Evolutionary conservation across 768 basidiomycete genomes (phyloP).

Genomic region (Agaricus sinodeliciosus): DNA sequence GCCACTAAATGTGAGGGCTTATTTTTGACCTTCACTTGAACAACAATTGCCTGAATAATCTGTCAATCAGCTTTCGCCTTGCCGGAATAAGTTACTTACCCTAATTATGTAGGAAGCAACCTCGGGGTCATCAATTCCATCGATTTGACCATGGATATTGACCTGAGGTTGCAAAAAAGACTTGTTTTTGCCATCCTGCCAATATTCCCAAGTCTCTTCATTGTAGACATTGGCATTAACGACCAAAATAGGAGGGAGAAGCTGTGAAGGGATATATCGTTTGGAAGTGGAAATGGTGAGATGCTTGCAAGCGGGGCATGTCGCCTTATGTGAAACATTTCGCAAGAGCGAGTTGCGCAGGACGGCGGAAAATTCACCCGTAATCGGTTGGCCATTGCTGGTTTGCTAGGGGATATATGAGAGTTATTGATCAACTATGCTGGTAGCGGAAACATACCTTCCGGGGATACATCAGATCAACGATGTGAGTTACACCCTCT

Average conservation of each 20-base stretch:
- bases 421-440: background rate
- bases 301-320: constrained; percentile 78
- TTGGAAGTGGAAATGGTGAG: constrained; percentile 66
- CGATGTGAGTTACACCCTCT: constrained; percentile 71
- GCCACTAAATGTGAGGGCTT: constrained; percentile 81
- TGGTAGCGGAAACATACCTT: constrained; percentile 42
- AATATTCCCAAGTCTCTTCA: constrained; percentile 65
- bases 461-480: constrained; percentile 84
- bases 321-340: constrained; percentile 79
- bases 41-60: constrained; percentile 61
- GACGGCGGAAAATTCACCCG: constrained; percentile 57
- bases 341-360: constrained; percentile 73
- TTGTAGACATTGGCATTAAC: constrained; percentile 81
- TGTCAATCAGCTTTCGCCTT: background rate
- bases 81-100: constrained; percentile 35
- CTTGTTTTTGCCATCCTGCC: constrained; percentile 60
- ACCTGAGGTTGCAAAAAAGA: constrained; percentile 57
- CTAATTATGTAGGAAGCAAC: constrained; percentile 62
- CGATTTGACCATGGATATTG: constrained; percentile 51
- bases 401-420: background rate
- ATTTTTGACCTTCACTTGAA: constrained; percentile 69
- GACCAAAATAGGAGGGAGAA: constrained; percentile 79
- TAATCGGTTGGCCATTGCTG: constrained; percentile 9
- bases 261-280: constrained; percentile 54
- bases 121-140: constrained; percentile 50